These are phyloP conservation scores for Aspergillus indologenus DNA, from an alignment of 495 filamentous ascomycete species.

Conservation along the genomic window DNA sequence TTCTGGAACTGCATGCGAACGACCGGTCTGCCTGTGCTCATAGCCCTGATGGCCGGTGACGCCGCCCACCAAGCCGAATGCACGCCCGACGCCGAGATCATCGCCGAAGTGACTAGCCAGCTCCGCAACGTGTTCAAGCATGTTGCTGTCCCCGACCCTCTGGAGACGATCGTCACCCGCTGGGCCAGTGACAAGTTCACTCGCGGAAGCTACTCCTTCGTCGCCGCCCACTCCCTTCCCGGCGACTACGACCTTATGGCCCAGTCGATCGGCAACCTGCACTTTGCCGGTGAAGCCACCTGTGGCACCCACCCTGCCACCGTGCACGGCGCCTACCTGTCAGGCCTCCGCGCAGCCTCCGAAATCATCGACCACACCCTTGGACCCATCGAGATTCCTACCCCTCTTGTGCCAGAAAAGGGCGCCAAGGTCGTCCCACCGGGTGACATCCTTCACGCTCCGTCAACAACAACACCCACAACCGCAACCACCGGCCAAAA, in stretches of 20 bases:
- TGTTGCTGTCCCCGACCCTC: constrained; percentile 63
- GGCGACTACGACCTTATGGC: constrained; percentile 96
- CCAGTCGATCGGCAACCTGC: constrained; percentile 75
- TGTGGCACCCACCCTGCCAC: constrained; percentile 94
- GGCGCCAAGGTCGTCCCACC: constrained; percentile 19
- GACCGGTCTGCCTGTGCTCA: constrained; percentile 78
- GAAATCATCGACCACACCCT: constrained; percentile 76
- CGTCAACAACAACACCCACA: constrained; percentile 23
- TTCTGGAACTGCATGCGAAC: constrained; percentile 96
- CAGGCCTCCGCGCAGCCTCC: constrained; percentile 81
- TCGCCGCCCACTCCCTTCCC: constrained; percentile 71
- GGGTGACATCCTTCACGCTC: background rate
- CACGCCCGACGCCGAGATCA: constrained; percentile 66
- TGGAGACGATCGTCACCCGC: constrained; percentile 88
- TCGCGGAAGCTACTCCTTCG: constrained; percentile 89
- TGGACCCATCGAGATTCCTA: constrained; percentile 74
- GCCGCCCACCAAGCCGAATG: constrained; percentile 85
- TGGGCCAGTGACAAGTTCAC: constrained; percentile 90
- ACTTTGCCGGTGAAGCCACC: constrained; percentile 96
- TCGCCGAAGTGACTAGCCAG: constrained; percentile 74
- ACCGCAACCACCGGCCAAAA: constrained; percentile 20
- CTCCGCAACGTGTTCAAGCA: constrained; percentile 65
- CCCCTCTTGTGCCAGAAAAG: constrained; percentile 71
- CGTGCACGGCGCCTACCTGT: constrained; percentile 94
- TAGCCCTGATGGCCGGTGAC: constrained; percentile 95